Evolutionary conservation across 495 filamentous ascomycete species (phyloP), one percentile per base, ranked within the genome.

Genomic region (Podospora pseudoanserina): DNA sequence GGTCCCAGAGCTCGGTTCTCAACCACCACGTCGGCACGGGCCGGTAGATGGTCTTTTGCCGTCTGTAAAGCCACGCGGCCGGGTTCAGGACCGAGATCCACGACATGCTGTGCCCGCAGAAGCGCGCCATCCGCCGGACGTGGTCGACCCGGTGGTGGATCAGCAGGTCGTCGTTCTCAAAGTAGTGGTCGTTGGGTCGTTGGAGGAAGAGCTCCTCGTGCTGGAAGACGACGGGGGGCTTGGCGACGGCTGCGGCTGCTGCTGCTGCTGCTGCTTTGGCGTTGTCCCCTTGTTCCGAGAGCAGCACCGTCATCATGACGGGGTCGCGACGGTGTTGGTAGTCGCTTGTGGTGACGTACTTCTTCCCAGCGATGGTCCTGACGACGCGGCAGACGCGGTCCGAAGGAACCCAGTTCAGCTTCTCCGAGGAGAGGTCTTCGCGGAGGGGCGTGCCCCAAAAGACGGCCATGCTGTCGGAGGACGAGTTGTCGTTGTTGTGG

Each of bases 1-100:
- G 80, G 65, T 86, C 86, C 88, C 88, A 90, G 34, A 90, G 82
- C 72, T 87, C 73, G 0, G 88, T 88, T 20, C 88, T 80, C 68
- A 86, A 81, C 55, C 79, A 80, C 28, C 86, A 86, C 5, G 86
- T 89, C 0, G 87, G 87, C 4, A 76, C 65, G 4, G 34, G 68
- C 1, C 65, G 62, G 49, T 72, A 74, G 18, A 71, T 56, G 16
- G 54, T 54, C 65, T 71, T 73, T 30, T 63, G 67, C 9, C 63
- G 67, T 57, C 59, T 59, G 16, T 69, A 67, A 1, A 64, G 30
- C 74, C 74, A 76, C 0, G 63, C 28, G 1, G 49, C 2, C 1
- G 68, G 72, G 13, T 71, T 73, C 16, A 73, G 20, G 0, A 69
- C 18, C 0, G 65, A 65, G 2, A 30, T 23, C 65, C 65, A 70